Base-by-base conservation (phyloP, 345 rosid species). In the Leavenworthia alabamica region DNA sequence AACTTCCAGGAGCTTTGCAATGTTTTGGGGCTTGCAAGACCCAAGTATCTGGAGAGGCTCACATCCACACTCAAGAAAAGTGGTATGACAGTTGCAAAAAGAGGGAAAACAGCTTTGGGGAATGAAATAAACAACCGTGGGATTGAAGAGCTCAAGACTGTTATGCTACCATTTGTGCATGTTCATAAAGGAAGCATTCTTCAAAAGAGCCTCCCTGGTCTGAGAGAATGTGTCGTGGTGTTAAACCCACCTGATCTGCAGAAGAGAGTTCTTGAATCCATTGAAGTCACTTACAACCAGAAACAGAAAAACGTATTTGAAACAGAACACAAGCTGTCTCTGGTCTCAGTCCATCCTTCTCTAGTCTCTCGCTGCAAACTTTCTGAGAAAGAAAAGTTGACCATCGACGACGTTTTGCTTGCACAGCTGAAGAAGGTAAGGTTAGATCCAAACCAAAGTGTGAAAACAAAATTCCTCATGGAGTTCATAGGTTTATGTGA, bases 161-260 rank as follows among this genome's bases (percentile, higher is more conserved):
- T 64, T 10, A 71, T 71, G 75, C 41, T 63, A 13, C 88, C 91
- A 0, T 84, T 88, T 69, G 91, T 88, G 56, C 96, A 91, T 66
- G 80, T 88, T 15, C 88, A 91, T 52, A 80, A 70, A 68, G 98
- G 98, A 20, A 75, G 62, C 14, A 82, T 91, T 13, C 84, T 91
- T 19, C 85, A 80, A 60, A 71, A 81, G 48, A 73, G 66, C 22
- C 95, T 91, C 54, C 94, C 86, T 3, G 96, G 96, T 19, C 74
- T 88, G 40, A 73, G 67, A 54, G 72, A 73, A 24, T 73, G 68
- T 12, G 72, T 73, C 22, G 68, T 73, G 36, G 68, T 73, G 36
- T 31, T 73, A 54, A 66, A 66, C 68, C 77, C 77, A 6, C 72
- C 77, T 39, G 64, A 54, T 33, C 39, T 73, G 26, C 77, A 73